Conservation (phyloP, 768 basidiomycete genomes). For the Tricholoma sp. region DNA sequence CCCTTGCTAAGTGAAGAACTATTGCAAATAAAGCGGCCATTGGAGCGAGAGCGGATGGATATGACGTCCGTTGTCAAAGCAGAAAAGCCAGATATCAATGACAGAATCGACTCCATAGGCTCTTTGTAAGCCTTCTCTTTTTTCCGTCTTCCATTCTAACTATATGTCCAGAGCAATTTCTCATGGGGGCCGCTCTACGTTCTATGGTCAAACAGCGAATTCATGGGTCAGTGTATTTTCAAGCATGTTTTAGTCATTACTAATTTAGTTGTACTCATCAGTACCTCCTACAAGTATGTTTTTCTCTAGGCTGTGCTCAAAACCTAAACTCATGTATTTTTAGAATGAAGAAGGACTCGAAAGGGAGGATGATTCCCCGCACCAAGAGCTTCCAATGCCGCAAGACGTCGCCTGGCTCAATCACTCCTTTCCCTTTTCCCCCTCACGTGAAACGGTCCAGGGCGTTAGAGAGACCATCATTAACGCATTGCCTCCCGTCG, state of each 20-base stretch:
- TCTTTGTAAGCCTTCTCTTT: conserved; percentile 43
- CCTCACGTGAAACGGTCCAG: conserved; percentile 36
- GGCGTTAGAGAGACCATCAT: conserved; percentile 40
- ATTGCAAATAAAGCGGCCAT: conserved; percentile 59
- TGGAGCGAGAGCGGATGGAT: conserved; percentile 53
- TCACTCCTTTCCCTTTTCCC: conserved; percentile 54
- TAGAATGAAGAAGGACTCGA: conserved; percentile 59
- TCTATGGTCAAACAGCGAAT: conserved; percentile 63
- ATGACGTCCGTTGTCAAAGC: conserved; percentile 25
- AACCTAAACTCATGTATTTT: conserved; percentile 1
- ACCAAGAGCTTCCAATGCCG: conserved; percentile 37
- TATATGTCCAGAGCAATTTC: conserved; percentile 46
- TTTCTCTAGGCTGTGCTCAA: neutral
- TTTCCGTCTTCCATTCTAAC: conserved; percentile 11
- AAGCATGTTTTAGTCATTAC: conserved; percentile 9
- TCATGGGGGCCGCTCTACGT: conserved; percentile 56
- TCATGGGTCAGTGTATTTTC: conserved; percentile 52
- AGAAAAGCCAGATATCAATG: conserved; percentile 43
- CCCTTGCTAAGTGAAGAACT: conserved; percentile 59
- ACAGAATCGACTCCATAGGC: conserved; percentile 59
- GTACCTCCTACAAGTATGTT: conserved; percentile 62
- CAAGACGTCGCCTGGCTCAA: conserved; percentile 55
- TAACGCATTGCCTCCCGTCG: conserved; percentile 38
- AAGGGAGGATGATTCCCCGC: conserved; percentile 39
- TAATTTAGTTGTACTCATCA: conserved; percentile 16